Conservation (phyloP, 225 moss, liverwort and hornwort species). For the Pseudoscleropodium purum region DNA sequence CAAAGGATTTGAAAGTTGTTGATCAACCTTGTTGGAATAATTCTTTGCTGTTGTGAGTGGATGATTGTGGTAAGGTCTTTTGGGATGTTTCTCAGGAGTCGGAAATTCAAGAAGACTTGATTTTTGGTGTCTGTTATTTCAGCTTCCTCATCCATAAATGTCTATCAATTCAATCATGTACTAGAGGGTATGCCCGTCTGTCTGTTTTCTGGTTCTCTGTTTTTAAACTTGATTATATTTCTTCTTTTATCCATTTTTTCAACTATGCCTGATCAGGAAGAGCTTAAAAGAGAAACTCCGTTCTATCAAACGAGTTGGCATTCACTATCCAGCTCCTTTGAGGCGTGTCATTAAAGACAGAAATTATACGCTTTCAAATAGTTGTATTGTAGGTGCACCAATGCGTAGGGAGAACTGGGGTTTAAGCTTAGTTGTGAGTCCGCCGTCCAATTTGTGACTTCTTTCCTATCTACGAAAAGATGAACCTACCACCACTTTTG, state of each 20-base stretch:
- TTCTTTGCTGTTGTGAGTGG: background rate
- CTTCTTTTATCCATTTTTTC: background rate
- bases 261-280: background rate
- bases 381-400: background rate
- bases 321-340: background rate
- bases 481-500: background rate
- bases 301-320: background rate
- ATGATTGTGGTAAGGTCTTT: background rate
- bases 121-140: background rate
- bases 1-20: background rate
- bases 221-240: background rate
- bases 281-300: background rate
- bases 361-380: background rate
- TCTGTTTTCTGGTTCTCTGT: background rate
- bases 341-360: background rate
- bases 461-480: fast-evolving
- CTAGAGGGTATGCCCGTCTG: background rate
- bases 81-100: background rate
- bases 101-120: background rate
- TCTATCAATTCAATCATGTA: background rate
- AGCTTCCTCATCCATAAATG: background rate
- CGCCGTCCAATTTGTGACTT: background rate
- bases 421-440: background rate
- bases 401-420: background rate
- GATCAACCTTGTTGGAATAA: background rate